Percentiles rank a stretch among this genome's conserved stretches.
Conservation (phyloP, 2,329 filamentous ascomycete species). For the Cladophialophora psammophila region DNA sequence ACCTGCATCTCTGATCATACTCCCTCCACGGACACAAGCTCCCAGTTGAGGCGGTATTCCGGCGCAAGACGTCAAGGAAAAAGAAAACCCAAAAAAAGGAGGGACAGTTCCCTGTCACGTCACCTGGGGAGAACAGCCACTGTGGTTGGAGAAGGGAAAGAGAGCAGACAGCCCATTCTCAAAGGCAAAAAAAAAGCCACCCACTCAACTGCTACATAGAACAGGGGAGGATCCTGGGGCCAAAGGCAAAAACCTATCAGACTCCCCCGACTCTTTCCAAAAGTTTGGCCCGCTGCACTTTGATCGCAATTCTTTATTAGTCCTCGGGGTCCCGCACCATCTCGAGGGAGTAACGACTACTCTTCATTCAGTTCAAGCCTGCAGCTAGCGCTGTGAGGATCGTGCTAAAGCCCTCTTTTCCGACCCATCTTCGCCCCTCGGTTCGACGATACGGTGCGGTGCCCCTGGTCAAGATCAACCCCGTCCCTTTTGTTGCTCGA, state of each 20-base stretch:
- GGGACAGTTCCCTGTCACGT: slow-evolving; percentile 29
- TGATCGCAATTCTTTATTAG: slow-evolving; percentile 36
- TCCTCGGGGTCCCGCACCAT: slow-evolving; percentile 29
- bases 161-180: slow-evolving; percentile 17
- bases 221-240: slow-evolving; percentile 24
- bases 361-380: slow-evolving; percentile 33
- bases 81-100: slow-evolving; percentile 12
- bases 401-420: slow-evolving; percentile 33
- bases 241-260: slow-evolving; percentile 25
- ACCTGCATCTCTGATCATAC: slow-evolving; percentile 32
- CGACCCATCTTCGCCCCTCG: slow-evolving; percentile 32
- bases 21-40: slow-evolving; percentile 24
- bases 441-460: slow-evolving; percentile 27
- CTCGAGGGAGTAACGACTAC: slow-evolving; percentile 35
- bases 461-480: slow-evolving; percentile 38
- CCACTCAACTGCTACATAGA: slow-evolving; percentile 31
- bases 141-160: slow-evolving; percentile 17
- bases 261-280: slow-evolving; percentile 10
- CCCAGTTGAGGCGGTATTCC: slow-evolving; percentile 25
- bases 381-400: slow-evolving; percentile 31
- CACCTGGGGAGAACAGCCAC: slow-evolving; percentile 14
- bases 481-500: slow-evolving; percentile 25
- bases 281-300: slow-evolving; percentile 25
- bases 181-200: slow-evolving; percentile 18
- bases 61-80: slow-evolving; percentile 9